phyloP scores from a whole-genome alignment of 257 asterid genomes.

The Jasminum sambac region DNA sequence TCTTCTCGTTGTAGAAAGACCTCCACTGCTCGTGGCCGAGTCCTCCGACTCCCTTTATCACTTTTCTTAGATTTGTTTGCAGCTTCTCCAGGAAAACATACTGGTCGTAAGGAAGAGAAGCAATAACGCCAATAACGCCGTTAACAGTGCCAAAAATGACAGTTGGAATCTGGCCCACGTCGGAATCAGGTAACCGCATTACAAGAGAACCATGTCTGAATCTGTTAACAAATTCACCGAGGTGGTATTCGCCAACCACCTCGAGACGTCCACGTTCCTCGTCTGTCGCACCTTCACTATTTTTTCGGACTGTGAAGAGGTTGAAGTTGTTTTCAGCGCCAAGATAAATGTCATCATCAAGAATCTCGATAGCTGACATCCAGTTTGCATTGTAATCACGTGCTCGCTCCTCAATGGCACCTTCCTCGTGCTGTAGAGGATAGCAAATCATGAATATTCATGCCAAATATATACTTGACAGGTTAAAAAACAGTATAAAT shows the following conservation, averaged over 20 bases:
- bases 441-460: slow-evolving; percentile 14
- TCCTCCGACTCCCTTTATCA: slow-evolving; percentile 96
- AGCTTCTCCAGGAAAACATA: slow-evolving; percentile 75
- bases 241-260: slow-evolving; percentile 97
- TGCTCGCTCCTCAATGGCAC: slow-evolving; percentile 98
- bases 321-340: slow-evolving; percentile 91
- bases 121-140: slow-evolving; percentile 89
- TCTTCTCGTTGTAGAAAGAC: slow-evolving; percentile 88
- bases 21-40: slow-evolving; percentile 97
- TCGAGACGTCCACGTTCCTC: slow-evolving; percentile 98
- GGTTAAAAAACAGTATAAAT: background rate
- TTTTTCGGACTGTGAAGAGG: slow-evolving; percentile 84
- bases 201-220: slow-evolving; percentile 94
- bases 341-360: slow-evolving; percentile 84
- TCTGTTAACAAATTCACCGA: slow-evolving; percentile 88
- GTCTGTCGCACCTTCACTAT: slow-evolving; percentile 94
- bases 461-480: background rate
- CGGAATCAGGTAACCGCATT: slow-evolving; percentile 95
- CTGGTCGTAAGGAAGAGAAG: slow-evolving; percentile 88
- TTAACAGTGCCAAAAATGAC: slow-evolving; percentile 94
- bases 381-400: slow-evolving; percentile 97
- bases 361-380: slow-evolving; percentile 99
- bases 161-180: slow-evolving; percentile 86
- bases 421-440: slow-evolving; percentile 80
- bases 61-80: slow-evolving; percentile 70